Base-by-base conservation (phyloP, 768 basidiomycete genomes). In the Floccularia luteovirens region DNA sequence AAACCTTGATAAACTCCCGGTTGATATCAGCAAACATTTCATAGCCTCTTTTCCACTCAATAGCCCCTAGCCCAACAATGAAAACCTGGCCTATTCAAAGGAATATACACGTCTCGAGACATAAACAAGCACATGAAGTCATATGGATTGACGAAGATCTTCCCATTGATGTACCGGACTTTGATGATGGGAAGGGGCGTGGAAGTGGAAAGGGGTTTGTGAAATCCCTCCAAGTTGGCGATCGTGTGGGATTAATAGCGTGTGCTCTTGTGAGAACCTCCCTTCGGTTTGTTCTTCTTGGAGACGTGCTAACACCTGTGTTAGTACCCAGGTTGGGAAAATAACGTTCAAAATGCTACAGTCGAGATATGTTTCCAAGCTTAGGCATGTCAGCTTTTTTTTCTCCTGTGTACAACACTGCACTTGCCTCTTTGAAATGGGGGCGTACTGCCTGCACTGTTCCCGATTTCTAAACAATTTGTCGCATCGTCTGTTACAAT, bases 271-370 rank as follows among this genome's bases (percentile, higher is more conserved):
- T 60, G 24, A n/a, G n/a, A n/a, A n/a, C n/a, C n/a, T n/a, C n/a
- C n/a, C n/a, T n/a, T n/a, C n/a, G n/a, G n/a, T n/a, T n/a, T n/a
- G n/a, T n/a, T n/a, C n/a, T n/a, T n/a, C n/a, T n/a, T n/a, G n/a
- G n/a, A n/a, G n/a, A n/a, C n/a, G n/a, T n/a, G n/a, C n/a, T n/a
- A n/a, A n/a, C n/a, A n/a, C n/a, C n/a, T n/a, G n/a, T n/a, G 8
- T 2, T 36, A 61, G 60, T 58, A 48, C 42, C 58, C 56, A 25
- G 54, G 57, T 3, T 61, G 58, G 60, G 42, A 21, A 13, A 60
- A 60, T 41, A 31, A 50, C 6, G 47, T 61, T 4, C 20, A 39
- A n/a, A 34, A 35, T 12, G 53, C 50, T 13, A 48, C 51, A 31
- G 44, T 61, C 12, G 49, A 57, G 28, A 44, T 61, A 7, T 54